These are phyloP conservation scores for Parachaetomium inaequale DNA, from an alignment of 495 filamentous ascomycete species.

Conservation along the genomic window DNA sequence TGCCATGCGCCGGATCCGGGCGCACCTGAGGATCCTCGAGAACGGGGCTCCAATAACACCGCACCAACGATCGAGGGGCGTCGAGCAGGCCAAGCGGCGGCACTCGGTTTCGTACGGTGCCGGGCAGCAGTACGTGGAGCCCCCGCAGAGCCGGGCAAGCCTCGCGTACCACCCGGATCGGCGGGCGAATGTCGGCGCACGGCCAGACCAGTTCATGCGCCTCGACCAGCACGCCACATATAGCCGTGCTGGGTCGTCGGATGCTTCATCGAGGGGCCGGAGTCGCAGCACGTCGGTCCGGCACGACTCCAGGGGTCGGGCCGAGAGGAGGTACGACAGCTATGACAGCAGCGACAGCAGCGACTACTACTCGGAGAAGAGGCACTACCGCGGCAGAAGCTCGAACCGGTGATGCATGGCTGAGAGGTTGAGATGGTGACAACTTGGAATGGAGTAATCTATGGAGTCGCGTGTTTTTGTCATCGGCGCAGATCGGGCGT, in stretches of 20 bases:
- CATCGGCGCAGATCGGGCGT: not conserved
- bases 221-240: slow-evolving; percentile 18
- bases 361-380: slow-evolving; percentile 23
- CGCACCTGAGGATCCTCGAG: slow-evolving; percentile 21
- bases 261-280: slow-evolving; percentile 1
- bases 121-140: not conserved
- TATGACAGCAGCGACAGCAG: slow-evolving; percentile 18
- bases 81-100: slow-evolving; percentile 10
- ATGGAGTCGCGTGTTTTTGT: not conserved
- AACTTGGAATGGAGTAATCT: too few relatives aligned
- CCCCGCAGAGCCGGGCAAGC: slow-evolving; percentile 1
- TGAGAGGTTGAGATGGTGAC: not conserved
- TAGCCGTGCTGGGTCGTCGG: slow-evolving; percentile 12
- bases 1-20: slow-evolving; percentile 21
- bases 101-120: slow-evolving; percentile 11
- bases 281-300: slow-evolving; percentile 13
- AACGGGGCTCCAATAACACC: slow-evolving; percentile 18
- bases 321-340: slow-evolving; percentile 10
- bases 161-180: slow-evolving; percentile 18
- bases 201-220: slow-evolving; percentile 18
- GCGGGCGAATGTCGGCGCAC: slow-evolving; percentile 13
- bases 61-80: slow-evolving; percentile 12
- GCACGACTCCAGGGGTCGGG: slow-evolving; percentile 8
- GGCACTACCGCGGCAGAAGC: slow-evolving; percentile 12
- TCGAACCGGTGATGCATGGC: not conserved